Percentiles rank a stretch among this genome's conserved stretches.
phyloP scores from a whole-genome alignment of 1,284 basidiomycete genomes.

The Trichosporon coremiiforme region DNA sequence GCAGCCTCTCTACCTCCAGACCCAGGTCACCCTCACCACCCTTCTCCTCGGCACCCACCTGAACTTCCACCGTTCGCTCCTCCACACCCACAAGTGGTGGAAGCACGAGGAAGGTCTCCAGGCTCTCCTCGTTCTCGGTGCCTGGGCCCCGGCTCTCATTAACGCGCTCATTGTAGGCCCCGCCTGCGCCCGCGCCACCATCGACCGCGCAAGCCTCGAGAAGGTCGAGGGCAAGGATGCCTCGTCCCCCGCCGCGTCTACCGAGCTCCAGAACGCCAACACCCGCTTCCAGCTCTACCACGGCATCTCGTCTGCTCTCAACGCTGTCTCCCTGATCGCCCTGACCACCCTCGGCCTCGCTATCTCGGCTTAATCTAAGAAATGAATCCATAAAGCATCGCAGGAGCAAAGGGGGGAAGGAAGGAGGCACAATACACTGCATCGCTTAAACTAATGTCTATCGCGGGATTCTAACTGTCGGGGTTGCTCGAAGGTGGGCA shows the following conservation, averaged over 20 bases:
- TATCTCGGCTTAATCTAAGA: slow-evolving; percentile 54
- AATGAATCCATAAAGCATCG: background rate
- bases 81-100: slow-evolving; percentile 58
- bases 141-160: slow-evolving; percentile 61
- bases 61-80: slow-evolving; percentile 65
- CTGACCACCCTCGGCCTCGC: slow-evolving; percentile 69
- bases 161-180: slow-evolving; percentile 54
- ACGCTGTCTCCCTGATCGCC: slow-evolving; percentile 65
- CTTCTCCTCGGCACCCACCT: slow-evolving; percentile 67
- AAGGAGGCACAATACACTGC: slow-evolving; percentile 6
- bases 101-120: slow-evolving; percentile 68
- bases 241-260: slow-evolving; percentile 66
- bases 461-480: background rate
- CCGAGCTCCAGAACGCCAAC: slow-evolving; percentile 69
- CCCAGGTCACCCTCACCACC: slow-evolving; percentile 64
- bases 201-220: slow-evolving; percentile 70
- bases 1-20: slow-evolving; percentile 74
- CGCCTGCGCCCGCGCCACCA: slow-evolving; percentile 61
- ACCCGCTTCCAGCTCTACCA: slow-evolving; percentile 67
- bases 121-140: slow-evolving; percentile 64
- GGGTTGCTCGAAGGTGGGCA: background rate
- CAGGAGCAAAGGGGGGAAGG: too few species aligned
- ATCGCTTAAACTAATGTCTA: slow-evolving; percentile 1
- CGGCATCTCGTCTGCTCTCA: slow-evolving; percentile 64
- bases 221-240: slow-evolving; percentile 71